Evolutionary conservation across 305 asterid species (phyloP).

Genomic region (Nicotiana rustica): DNA sequence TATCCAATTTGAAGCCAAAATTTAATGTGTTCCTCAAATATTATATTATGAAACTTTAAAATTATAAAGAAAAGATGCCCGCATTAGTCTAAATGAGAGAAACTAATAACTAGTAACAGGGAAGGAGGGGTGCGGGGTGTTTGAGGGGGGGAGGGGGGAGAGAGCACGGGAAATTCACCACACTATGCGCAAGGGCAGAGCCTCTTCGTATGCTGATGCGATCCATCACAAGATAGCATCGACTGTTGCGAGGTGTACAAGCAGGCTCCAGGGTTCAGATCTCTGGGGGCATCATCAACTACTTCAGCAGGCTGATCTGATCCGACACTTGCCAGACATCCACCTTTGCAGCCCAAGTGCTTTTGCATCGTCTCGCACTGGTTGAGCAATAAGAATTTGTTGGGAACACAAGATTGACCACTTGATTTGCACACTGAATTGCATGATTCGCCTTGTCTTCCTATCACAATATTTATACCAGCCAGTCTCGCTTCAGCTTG

Average conservation of each 20-base stretch:
- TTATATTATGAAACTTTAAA: no score
- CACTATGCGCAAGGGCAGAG: constrained; percentile 75
- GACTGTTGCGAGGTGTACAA: constrained; percentile 55
- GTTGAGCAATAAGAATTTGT: constrained; percentile 77
- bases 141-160: no score
- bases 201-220: constrained; percentile 75
- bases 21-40: no score
- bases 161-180: not conserved
- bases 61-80: no score
- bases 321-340: constrained; percentile 80
- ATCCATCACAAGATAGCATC: constrained; percentile 70
- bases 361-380: constrained; percentile 52
- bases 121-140: no score
- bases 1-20: no score
- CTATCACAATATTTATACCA: constrained; percentile 62
- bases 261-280: constrained; percentile 75
- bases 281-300: constrained; percentile 48
- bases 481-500: no score
- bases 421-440: constrained; percentile 80
- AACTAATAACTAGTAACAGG: no score
- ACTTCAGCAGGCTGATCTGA: constrained; percentile 97
- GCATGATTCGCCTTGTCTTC: constrained; percentile 94
- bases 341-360: constrained; percentile 82
- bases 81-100: no score
- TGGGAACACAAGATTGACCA: constrained; percentile 87